Conservation (phyloP, 2,329 filamentous ascomycete species). For the Rutstroemia sp. region DNA sequence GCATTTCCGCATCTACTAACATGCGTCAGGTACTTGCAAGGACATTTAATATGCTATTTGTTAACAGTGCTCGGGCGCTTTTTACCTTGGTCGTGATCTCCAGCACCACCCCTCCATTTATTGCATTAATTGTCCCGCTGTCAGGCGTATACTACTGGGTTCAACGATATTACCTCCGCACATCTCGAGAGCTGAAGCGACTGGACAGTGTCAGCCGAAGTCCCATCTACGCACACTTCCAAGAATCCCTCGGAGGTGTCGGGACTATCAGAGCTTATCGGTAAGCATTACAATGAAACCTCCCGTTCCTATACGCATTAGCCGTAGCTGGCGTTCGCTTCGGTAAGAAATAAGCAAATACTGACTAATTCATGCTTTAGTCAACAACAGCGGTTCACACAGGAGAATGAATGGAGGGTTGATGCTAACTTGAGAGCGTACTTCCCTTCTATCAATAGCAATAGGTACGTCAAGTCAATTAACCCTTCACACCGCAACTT, state of each 20-base stretch:
- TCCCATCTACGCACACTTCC: slow-evolving; percentile 97
- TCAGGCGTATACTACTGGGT: slow-evolving; percentile 80
- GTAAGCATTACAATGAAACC: not conserved
- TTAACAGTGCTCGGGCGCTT: slow-evolving; percentile 63
- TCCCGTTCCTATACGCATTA: not conserved
- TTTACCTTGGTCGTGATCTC: slow-evolving; percentile 88
- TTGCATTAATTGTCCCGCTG: slow-evolving; percentile 74
- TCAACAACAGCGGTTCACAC: slow-evolving; percentile 77
- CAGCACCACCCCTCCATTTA: slow-evolving; percentile 70
- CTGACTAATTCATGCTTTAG: slow-evolving; percentile 2
- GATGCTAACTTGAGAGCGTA: slow-evolving; percentile 92
- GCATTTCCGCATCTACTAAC: slow-evolving; percentile 41
- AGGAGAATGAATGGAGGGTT: slow-evolving; percentile 96
- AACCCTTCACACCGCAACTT: not conserved
- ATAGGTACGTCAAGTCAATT: slow-evolving; percentile 19
- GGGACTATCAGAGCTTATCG: slow-evolving; percentile 93
- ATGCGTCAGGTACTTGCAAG: slow-evolving; percentile 90
- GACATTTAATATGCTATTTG: slow-evolving; percentile 95
- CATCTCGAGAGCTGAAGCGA: slow-evolving; percentile 91
- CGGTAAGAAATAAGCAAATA: not conserved
- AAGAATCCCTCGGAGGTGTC: slow-evolving; percentile 90
- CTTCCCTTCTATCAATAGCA: slow-evolving; percentile 87
- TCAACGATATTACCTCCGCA: slow-evolving; percentile 93
- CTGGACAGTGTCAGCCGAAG: slow-evolving; percentile 92
- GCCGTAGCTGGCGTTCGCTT: not conserved